Conservation (phyloP, 306 rosid genomes). For the Ochetophila trinervis region DNA sequence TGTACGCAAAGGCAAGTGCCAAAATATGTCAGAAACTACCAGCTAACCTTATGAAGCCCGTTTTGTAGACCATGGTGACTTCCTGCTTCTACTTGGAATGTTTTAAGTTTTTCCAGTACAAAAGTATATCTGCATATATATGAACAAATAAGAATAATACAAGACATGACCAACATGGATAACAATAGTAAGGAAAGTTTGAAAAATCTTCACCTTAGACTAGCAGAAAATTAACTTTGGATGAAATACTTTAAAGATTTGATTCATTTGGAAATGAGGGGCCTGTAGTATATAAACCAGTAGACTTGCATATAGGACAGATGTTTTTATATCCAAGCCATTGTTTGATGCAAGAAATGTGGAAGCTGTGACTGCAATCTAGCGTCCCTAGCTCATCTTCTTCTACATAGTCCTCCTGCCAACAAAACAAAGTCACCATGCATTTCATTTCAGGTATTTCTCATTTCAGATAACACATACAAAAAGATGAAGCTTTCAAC, state of each 20-base stretch:
- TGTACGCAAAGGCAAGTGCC: too few species aligned
- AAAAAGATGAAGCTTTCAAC: neutral
- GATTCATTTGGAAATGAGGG: neutral
- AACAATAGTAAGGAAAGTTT: neutral
- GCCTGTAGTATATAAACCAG: neutral
- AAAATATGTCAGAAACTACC: too few species aligned
- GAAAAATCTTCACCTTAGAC: neutral
- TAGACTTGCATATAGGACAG: constrained; percentile 18
- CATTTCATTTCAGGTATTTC: neutral
- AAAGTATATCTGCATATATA: too few species aligned
- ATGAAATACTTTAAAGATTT: neutral
- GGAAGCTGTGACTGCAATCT: constrained; percentile 21
- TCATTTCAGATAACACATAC: neutral
- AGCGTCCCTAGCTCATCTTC: constrained; percentile 24
- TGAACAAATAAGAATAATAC: neutral
- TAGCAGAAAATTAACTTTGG: neutral
- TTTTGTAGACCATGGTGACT: too few species aligned
- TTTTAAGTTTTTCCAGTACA: too few species aligned
- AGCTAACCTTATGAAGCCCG: too few species aligned
- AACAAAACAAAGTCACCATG: neutral
- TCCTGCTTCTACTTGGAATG: too few species aligned
- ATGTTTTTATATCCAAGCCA: constrained; percentile 20
- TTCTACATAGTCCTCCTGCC: constrained; percentile 21
- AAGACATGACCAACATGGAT: neutral
- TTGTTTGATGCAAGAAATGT: constrained; percentile 27